Percentiles rank a stretch among this genome's conserved stretches.
These are phyloP conservation scores for Wallacemonas rigidus DNA, from an alignment of 208 protist genomes.

Conservation along the genomic window DNA sequence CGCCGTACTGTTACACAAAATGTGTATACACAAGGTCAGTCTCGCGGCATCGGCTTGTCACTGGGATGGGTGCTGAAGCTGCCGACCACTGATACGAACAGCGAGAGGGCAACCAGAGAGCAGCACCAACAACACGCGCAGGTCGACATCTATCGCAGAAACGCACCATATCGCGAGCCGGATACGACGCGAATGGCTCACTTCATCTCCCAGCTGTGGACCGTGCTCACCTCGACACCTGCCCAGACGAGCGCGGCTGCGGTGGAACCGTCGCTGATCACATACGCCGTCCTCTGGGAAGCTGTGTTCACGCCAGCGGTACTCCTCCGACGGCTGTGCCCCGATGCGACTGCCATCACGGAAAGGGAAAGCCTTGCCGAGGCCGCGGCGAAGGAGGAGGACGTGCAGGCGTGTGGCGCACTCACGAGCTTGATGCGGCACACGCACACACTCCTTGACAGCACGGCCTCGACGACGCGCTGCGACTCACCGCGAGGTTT, in stretches of 20 bases:
- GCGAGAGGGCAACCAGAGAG: neutral
- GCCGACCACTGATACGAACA: constrained; percentile 2
- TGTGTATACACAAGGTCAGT: too few relatives aligned
- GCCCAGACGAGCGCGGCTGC: too few relatives aligned
- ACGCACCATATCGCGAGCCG: constrained; percentile 17
- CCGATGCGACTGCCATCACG: neutral
- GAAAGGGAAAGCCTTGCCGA: neutral
- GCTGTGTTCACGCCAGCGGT: constrained; percentile 24
- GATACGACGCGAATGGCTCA: constrained; percentile 23
- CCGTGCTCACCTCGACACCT: constrained; percentile 7
- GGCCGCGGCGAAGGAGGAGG: neutral
- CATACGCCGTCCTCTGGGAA: constrained; percentile 28
- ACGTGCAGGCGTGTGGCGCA: neutral
- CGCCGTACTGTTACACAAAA: neutral
- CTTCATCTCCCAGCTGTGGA: constrained; percentile 17
- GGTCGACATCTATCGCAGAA: neutral
- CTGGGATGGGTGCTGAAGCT: constrained; percentile 39
- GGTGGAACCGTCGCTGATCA: constrained; percentile 16
- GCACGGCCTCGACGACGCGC: neutral
- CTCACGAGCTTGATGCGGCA: constrained; percentile 11
- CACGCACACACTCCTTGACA: neutral
- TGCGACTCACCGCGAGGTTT: constrained; percentile 19
- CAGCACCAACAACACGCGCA: too few relatives aligned
- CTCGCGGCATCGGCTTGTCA: constrained; percentile 25
- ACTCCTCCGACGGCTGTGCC: neutral